Percentiles rank a stretch among this genome's conserved stretches.
Evolutionary conservation across 1,284 basidiomycete species (phyloP).

Genomic region (Cutaneotrichosporon cavernicola): DNA sequence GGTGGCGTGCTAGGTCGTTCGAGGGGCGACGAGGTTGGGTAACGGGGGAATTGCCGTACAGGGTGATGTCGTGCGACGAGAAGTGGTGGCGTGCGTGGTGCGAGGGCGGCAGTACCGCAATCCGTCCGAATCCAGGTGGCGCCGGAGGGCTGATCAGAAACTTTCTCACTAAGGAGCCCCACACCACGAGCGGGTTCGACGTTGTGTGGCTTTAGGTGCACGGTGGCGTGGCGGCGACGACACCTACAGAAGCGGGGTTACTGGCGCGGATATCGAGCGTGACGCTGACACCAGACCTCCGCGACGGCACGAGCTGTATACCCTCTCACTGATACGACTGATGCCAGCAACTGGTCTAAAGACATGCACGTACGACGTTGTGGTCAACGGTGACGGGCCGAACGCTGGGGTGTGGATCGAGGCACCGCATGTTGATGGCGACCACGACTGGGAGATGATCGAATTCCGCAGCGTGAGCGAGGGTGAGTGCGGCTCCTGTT

Average conservation of each 20-base stretch:
- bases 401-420: conserved; percentile 65
- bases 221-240: not conserved
- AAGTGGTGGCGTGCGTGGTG: not conserved
- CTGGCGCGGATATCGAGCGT: not conserved
- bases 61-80: too few relatives aligned
- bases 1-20: not conserved
- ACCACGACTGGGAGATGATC: conserved; percentile 64
- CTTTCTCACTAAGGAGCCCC: not conserved
- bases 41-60: not conserved
- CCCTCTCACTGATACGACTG: conserved; percentile 59
- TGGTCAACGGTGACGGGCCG: conserved; percentile 55
- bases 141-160: not conserved
- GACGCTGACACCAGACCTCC: conserved; percentile 42
- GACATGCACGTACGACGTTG: conserved; percentile 73
- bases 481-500: conserved; percentile 55
- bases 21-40: not conserved
- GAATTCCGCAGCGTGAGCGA: conserved; percentile 78
- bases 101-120: not conserved
- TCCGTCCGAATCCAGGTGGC: not conserved
- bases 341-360: conserved; percentile 67
- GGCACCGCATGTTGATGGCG: conserved; percentile 57
- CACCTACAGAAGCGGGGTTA: not conserved
- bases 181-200: too few relatives aligned
- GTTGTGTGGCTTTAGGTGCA: not conserved
- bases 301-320: conserved; percentile 58